These are phyloP conservation scores for Asterophora parasitica DNA, from an alignment of 768 basidiomycete species.

Conservation along the genomic window DNA sequence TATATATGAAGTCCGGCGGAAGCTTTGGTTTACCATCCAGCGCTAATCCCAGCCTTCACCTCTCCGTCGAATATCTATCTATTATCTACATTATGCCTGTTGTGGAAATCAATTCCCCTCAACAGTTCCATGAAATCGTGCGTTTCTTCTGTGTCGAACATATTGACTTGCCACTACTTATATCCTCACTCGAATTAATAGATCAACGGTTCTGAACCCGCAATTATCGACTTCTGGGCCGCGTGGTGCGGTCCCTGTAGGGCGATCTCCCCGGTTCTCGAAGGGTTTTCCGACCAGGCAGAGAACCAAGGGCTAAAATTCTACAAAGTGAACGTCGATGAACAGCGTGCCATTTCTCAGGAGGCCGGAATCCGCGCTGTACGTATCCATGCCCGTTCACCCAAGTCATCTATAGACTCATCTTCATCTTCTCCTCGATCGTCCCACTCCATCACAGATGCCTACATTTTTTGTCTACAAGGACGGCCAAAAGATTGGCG, in stretches of 20 bases:
- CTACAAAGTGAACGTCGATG: slow-evolving; percentile 75
- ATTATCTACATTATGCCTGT: slow-evolving; percentile 30
- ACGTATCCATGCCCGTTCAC: neutral
- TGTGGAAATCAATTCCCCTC: slow-evolving; percentile 28
- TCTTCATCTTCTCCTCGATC: neutral
- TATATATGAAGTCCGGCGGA: too few species aligned
- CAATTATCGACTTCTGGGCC: slow-evolving; percentile 72
- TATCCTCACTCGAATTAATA: slow-evolving; percentile 12
- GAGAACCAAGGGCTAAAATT: slow-evolving; percentile 41
- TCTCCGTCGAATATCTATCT: too few species aligned
- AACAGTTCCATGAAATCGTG: slow-evolving; percentile 42
- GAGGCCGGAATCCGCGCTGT: slow-evolving; percentile 34
- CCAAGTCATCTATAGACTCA: too few species aligned
- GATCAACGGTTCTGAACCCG: slow-evolving; percentile 43
- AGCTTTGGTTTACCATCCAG: too few species aligned
- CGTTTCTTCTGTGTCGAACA: slow-evolving; percentile 17
- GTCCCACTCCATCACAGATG: too few species aligned
- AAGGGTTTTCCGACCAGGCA: slow-evolving; percentile 39
- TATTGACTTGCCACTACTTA: too few species aligned
- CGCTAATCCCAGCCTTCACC: too few species aligned
- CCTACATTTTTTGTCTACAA: slow-evolving; percentile 37
- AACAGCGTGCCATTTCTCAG: slow-evolving; percentile 43
- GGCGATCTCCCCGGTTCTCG: slow-evolving; percentile 62
- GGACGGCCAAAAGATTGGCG: slow-evolving; percentile 28
- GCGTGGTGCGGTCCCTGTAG: slow-evolving; percentile 74